Conservation (phyloP, 2,329 filamentous ascomycete genomes). For the Fusarium musae region DNA sequence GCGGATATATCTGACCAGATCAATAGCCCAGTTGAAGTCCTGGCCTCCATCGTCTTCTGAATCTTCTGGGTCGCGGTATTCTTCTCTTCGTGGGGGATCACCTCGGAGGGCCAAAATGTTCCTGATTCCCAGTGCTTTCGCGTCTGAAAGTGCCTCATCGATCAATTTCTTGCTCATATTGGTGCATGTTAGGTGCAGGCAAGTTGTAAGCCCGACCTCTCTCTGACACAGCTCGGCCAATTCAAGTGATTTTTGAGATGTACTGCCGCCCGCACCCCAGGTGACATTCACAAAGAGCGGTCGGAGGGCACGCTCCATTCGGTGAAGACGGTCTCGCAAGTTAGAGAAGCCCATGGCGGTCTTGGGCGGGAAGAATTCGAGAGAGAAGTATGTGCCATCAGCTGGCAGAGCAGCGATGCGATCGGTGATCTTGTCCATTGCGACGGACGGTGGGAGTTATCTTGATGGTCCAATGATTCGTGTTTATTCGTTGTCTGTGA, state of each 20-base stretch:
- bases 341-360: conserved; percentile 96
- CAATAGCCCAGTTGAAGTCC: conserved; percentile 88
- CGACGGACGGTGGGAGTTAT: conserved; percentile 3
- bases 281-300: conserved; percentile 97
- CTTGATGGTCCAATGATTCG: background rate
- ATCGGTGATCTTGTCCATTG: conserved; percentile 90
- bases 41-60: conserved; percentile 72
- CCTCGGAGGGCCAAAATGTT: conserved; percentile 94
- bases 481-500: background rate
- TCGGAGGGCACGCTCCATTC: conserved; percentile 91
- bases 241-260: conserved; percentile 89
- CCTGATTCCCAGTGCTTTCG: conserved; percentile 87
- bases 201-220: conserved; percentile 91
- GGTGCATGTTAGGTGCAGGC: conserved; percentile 95
- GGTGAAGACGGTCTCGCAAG: conserved; percentile 89
- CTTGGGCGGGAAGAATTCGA: conserved; percentile 99
- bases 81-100: conserved; percentile 88
- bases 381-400: conserved; percentile 87
- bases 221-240: conserved; percentile 95
- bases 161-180: conserved; percentile 92
- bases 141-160: conserved; percentile 89
- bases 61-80: conserved; percentile 75
- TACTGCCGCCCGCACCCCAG: conserved; percentile 96
- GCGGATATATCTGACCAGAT: conserved; percentile 90
- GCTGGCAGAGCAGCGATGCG: conserved; percentile 91